Percentiles rank a stretch among this genome's conserved stretches.
phyloP scores from a whole-genome alignment of 768 basidiomycete genomes.

The Tubosaeta sp. region DNA sequence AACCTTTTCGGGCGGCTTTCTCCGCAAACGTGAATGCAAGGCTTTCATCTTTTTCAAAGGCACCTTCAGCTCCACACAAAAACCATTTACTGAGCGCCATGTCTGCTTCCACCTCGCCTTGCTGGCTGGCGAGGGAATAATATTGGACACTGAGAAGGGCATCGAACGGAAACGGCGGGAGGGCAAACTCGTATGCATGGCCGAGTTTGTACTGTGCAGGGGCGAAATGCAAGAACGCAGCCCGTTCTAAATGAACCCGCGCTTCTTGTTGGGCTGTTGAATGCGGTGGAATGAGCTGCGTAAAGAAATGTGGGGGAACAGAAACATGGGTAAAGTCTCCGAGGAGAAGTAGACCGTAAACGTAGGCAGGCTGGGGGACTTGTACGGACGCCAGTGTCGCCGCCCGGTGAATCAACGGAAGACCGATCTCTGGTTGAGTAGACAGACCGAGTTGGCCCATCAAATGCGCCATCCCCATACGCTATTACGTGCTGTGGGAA shows the following conservation, averaged over 20 bases:
- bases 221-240: slow-evolving; percentile 80
- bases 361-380: slow-evolving; percentile 85
- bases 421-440: slow-evolving; percentile 48
- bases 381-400: slow-evolving; percentile 69
- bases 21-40: slow-evolving; percentile 88
- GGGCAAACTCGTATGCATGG: slow-evolving; percentile 87
- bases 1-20: slow-evolving; percentile 71
- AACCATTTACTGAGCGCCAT: slow-evolving; percentile 99
- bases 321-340: slow-evolving; percentile 72
- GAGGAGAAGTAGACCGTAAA: slow-evolving; percentile 82
- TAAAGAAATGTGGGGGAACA: slow-evolving; percentile 47
- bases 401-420: slow-evolving; percentile 73
- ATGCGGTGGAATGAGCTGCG: slow-evolving; percentile 50
- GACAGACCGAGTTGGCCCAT: slow-evolving; percentile 78
- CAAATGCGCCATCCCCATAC: slow-evolving; percentile 90
- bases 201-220: slow-evolving; percentile 93
- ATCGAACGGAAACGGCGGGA: slow-evolving; percentile 81
- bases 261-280: slow-evolving; percentile 56
- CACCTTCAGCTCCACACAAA: slow-evolving; percentile 73
- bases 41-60: slow-evolving; percentile 82
- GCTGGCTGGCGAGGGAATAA: slow-evolving; percentile 77
- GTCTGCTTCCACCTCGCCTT: slow-evolving; percentile 88
- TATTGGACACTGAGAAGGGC: slow-evolving; percentile 88
- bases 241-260: slow-evolving; percentile 71
- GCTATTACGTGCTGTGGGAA: slow-evolving; percentile 39